Evolutionary conservation across 2,329 filamentous ascomycete species (phyloP), one percentile per base, ranked within the genome.

Genomic region (Chlorencoelia australis): DNA sequence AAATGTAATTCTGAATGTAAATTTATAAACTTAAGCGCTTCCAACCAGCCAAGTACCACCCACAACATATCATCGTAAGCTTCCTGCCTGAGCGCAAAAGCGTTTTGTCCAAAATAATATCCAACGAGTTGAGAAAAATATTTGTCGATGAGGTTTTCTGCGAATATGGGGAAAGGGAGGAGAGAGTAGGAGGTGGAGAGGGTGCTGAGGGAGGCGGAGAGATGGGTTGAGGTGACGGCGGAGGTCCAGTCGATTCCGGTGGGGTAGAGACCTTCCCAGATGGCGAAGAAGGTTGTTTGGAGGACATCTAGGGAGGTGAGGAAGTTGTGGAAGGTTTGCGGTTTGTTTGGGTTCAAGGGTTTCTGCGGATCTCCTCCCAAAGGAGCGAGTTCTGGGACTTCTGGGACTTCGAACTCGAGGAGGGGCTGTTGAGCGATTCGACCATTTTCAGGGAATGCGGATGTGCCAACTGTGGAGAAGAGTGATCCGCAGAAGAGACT

Each of bases 61-160:
- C 89, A 96, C 3, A 94, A 71, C 64, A 94, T 94, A 57, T 96
- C 89, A 54, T 95, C 89, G 56, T 80, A 94, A 0, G 89, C 89
- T 65, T 91, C 67, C 39, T 76, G 74, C 29, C 84, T 71, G 33
- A 95, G 70, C 18, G 71, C 68, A 45, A 87, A 76, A 4, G 78
- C 72, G 57, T 94, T 77, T 56, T 96, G 85, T 14, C 84, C 86
- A 55, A 89, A 94, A 56, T 93, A 95, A 48, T 81, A 94, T 7
- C 76, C 73, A 4, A 79, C 65, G 1, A 79, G 64, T 40, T 95
- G 84, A 0, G 76, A 72, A 56, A 93, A 94, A 57, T 88, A 88
- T 19, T 71, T 73, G 46, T 87, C 81, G 46, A 95, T 73, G n/a
- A 87, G 66, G 47, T 94, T 91, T 51, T 88, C 79, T 39, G 79